Evolutionary conservation across 305 asterid species (phyloP).

Genomic region (Fraxinus dipetala): DNA sequence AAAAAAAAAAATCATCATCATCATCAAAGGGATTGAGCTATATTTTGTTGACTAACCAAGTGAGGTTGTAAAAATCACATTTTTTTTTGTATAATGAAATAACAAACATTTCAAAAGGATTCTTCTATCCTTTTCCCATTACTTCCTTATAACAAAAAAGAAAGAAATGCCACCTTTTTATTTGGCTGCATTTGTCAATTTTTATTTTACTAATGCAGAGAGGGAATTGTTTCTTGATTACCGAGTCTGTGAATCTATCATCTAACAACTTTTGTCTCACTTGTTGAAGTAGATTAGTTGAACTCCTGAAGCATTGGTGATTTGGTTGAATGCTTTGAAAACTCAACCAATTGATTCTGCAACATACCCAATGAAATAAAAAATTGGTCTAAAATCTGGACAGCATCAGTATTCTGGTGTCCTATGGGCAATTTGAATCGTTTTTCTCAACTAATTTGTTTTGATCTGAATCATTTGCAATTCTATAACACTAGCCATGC

Average conservation of each 20-base stretch:
- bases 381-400: background rate
- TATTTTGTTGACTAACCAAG: background rate
- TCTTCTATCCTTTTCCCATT: background rate
- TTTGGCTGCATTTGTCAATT: background rate
- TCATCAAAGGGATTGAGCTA: background rate
- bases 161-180: background rate
- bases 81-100: background rate
- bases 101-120: background rate
- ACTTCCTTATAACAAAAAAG: background rate
- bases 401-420: background rate
- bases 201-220: background rate
- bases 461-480: background rate
- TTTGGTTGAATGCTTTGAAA: background rate
- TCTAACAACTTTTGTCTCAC: background rate
- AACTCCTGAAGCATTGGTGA: background rate
- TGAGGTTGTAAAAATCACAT: background rate
- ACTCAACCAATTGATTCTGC: background rate
- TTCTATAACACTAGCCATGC: background rate
- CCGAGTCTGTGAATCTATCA: background rate
- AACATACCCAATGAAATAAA: background rate
- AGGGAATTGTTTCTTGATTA: background rate
- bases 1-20: background rate
- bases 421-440: background rate
- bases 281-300: background rate
- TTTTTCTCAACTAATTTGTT: background rate